Evolutionary conservation across 768 basidiomycete species (phyloP), one percentile per base, ranked within the genome.

Genomic region (Macrocybe gigantea): DNA sequence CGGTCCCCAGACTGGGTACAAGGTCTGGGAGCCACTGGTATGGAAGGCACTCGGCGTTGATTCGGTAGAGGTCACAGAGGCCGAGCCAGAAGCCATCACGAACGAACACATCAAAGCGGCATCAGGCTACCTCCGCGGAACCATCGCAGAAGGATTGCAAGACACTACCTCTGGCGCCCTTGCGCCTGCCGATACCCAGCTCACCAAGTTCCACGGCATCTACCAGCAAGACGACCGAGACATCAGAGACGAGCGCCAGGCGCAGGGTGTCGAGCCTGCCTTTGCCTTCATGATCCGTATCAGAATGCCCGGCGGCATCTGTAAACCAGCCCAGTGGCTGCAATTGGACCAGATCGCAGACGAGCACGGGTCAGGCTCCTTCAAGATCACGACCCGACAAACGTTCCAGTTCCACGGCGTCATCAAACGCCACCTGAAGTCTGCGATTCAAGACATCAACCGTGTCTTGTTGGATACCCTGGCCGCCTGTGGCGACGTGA

Each of bases 401-500:
- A 99, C 96, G 7, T 99, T 98, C 85, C 96, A 99, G 69, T 98
- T 96, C 78, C 96, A 99, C 65, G 96, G 96, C 48, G 90, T 99
- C 57, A 92, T 99, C 73, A 99, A 99, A 75, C 79, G 79, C 53
- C 93, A 99, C 64, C 68, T 99, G 64, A 98, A 98, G 70, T 85
- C 89, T 31, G 89, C 93, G 12, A 97, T 99, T 53, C 94, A 96
- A 70, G 91, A 83, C 47, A 98, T 98, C 65, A 99, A 99, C 69
- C 77, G 83, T 44, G 83, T 77, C 15, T 61, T 97, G 56, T 73
- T 99, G 49, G 96, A 99, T 65, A 97, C 96, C 3, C 81, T 99
- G 51, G 96, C 95, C 42, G 96, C 96, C 15, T 98, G 96, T 62
- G 96, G 96, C 60, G 96, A 99, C 63, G 96, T 97, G 44, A 99